Evolutionary conservation across 148 eudicot species (phyloP), one percentile per base, ranked within the genome.

Genomic region (Rhododendron mucronatum): DNA sequence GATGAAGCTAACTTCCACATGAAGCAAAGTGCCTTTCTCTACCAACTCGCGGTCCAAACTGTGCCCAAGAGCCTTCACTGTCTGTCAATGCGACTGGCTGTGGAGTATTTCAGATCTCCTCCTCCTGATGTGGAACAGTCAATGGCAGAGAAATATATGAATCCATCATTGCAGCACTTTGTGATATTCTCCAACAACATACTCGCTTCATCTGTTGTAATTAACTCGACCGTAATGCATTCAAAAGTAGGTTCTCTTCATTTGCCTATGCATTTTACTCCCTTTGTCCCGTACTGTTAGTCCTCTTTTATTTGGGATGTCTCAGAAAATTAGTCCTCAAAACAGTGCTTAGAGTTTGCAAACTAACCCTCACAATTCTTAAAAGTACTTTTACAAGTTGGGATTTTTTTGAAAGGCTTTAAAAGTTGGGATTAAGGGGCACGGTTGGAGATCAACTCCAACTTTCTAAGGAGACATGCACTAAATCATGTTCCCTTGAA

Each of bases 11-110:
- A 91, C 90, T 97, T 97, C 87, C 99, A 97, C 86, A 93, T 91
- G 89, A 97, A 93, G 92, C 99, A 97, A 88, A 97, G 99, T 93
- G 91, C 98, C 88, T 97, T 95, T 88, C 96, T 97, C 77, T 94
- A 94, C 88, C 95, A 95, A 90, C 98, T 97, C 84, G 95, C 98
- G 8, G 98, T 94, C 59, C 98, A 94, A 86, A 97, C 99, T 76
- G 91, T 93, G 93, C 99, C 99, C 80, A 97, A 97, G 87, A 94
- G 98, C 87, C 93, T 95, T 84, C 99, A 97, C 86, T 97, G 99
- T 90, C 86, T 97, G 45, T 91, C 95, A 39, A 95, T 97, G 99
- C 91, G 99, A 88, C 88, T 97, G 77, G 94, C 99, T 50, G 95
- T 97, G 50, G 98, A 95, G 86, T 92, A 92, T 88, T 97, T 97